phyloP scores from a whole-genome alignment of 768 basidiomycete genomes.

The Cubamyces sp. region DNA sequence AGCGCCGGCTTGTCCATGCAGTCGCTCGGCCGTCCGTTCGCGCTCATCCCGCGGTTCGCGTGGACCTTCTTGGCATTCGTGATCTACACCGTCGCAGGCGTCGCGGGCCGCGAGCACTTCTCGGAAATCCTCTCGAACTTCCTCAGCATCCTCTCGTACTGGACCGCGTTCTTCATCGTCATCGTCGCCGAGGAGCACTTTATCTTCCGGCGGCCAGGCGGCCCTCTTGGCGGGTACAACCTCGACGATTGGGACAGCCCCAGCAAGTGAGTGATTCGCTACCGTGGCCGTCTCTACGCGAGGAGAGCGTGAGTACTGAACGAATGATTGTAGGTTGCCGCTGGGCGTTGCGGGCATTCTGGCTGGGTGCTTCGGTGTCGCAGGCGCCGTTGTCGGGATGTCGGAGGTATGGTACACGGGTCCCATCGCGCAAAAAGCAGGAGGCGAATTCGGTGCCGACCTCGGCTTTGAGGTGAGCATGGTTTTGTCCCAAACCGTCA shows the following conservation, averaged over 20 bases:
- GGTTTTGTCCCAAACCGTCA: neutral
- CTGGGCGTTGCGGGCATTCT: constrained; percentile 51
- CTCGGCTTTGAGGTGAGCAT: constrained; percentile 54
- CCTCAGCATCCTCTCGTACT: constrained; percentile 46
- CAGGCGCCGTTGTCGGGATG: constrained; percentile 56
- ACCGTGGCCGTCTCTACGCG: neutral
- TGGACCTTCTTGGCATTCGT: constrained; percentile 45
- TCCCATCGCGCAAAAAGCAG: constrained; percentile 48
- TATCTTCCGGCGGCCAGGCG: constrained; percentile 48
- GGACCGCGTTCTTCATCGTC: constrained; percentile 53
- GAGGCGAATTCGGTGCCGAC: constrained; percentile 50
- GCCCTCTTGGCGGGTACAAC: constrained; percentile 54
- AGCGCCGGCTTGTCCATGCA: constrained; percentile 50
- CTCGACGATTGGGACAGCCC: constrained; percentile 51
- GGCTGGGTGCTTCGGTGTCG: constrained; percentile 51
- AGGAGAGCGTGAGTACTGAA: neutral
- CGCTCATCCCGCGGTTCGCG: constrained; percentile 45
- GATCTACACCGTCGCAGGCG: constrained; percentile 50
- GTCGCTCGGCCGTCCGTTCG: constrained; percentile 45
- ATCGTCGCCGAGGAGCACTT: constrained; percentile 55
- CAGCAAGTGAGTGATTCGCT: constrained; percentile 34
- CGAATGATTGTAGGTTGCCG: constrained; percentile 42
- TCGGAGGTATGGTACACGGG: constrained; percentile 57
- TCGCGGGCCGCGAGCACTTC: constrained; percentile 51
- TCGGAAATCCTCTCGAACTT: constrained; percentile 47